Base-by-base conservation (phyloP, 768 basidiomycete species). In the Trametes elegans region DNA sequence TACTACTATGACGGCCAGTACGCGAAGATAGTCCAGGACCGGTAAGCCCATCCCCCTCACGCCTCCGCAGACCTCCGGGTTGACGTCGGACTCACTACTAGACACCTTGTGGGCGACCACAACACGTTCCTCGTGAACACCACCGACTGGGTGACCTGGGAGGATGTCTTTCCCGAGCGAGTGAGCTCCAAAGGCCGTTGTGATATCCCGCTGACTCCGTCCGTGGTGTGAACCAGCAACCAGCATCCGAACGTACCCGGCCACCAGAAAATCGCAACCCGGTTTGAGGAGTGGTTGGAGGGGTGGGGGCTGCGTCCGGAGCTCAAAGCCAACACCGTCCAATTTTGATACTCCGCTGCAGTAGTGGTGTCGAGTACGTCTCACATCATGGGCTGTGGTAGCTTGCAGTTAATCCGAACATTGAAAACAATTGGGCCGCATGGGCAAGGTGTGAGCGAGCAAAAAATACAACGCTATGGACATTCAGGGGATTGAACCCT, bases 121-220 rank as follows among this genome's bases (percentile, higher is more conserved):
- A 72, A 77, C 55, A 70, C 79, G 18, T 80, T 76, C 66, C 67
- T 82, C 0, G 80, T 83, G 21, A 72, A 83, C 59, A 79, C 81
- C 7, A 81, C 78, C 0, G 80, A 80, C 4, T 84, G 81, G 80
- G 75, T 81, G 18, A 71, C 72, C 1, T 80, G 61, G 53, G 74
- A 62, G 0, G 80, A 83, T 57, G 78, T 83, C 11, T 80, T 77
- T 62, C 73, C 77, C 9, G 73, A 71, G n/a, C n/a, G n/a, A n/a
- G 74, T 75, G 54, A 53, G 70, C 57, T 16, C 18, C 35, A 28
- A 14, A 21, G 18, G 31, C 31, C 18, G 47, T 32, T 23, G 50
- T 21, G n/a, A 18, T 14, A 28, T 34, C 3, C 31, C 29, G 3
- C n/a, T 31, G 24, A 9, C 21, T 36, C 39, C 5, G 43, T 29